Evolutionary conservation across 805 yeast species (phyloP).

Genomic region (Yamadazyma scolyti): DNA sequence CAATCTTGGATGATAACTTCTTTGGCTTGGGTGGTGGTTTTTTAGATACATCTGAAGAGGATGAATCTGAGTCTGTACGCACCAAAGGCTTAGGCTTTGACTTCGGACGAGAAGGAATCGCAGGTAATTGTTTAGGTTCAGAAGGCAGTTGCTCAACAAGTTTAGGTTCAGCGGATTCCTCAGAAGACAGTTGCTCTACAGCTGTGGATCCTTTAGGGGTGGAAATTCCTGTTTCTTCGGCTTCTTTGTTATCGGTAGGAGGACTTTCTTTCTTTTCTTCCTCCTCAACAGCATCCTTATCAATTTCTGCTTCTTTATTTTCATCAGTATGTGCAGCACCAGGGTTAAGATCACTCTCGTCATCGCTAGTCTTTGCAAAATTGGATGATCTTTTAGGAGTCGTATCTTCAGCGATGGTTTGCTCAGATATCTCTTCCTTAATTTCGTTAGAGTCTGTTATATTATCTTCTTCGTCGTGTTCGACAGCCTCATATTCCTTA

Average conservation of each 20-base stretch:
- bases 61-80: no score
- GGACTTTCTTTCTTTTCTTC: not conserved
- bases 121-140: constrained; percentile 6
- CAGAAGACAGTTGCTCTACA: not conserved
- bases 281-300: not conserved
- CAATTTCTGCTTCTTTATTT: not conserved
- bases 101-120: constrained; percentile 5
- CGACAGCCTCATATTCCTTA: no score
- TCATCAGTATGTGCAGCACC: not conserved
- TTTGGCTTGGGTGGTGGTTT: constrained; percentile 68
- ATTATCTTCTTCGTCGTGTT: no score
- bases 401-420: not conserved
- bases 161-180: not conserved
- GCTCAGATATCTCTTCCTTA: no score
- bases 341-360: not conserved
- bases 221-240: constrained; percentile 1
- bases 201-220: not conserved
- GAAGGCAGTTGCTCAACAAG: not conserved
- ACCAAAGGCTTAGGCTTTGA: constrained; percentile 1
- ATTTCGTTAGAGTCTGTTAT: no score
- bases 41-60: constrained; percentile 1
- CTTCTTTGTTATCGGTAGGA: not conserved
- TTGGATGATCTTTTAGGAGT: not conserved
- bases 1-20: constrained; percentile 73
- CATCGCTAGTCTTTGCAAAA: not conserved